Evolutionary conservation across 352 stramenopile genomes (phyloP).

Genomic region (Globisporangium lucens): DNA sequence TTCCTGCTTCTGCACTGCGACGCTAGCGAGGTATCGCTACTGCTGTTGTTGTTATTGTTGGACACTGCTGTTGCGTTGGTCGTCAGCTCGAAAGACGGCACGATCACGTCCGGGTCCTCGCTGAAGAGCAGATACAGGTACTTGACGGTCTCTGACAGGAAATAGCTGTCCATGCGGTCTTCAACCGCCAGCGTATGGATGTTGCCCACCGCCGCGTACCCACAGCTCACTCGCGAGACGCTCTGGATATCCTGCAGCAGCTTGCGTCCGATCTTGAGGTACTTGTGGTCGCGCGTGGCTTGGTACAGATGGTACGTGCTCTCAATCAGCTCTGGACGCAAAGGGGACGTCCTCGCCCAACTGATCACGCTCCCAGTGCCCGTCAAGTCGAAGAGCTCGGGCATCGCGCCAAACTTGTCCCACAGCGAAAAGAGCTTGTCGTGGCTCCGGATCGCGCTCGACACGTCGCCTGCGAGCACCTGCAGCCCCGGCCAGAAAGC

Average conservation of each 20-base stretch:
- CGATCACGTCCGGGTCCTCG: conserved; percentile 75
- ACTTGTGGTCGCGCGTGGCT: conserved; percentile 85
- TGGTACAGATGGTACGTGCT: conserved; percentile 96
- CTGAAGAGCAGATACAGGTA: conserved; percentile 99
- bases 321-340: conserved; percentile 97
- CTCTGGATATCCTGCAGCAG: conserved; percentile 86
- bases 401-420: conserved; percentile 93
- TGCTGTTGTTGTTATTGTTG: background rate
- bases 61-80: conserved; percentile 1
- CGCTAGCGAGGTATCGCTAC: background rate
- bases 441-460: conserved; percentile 85
- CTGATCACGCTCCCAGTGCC: conserved; percentile 51
- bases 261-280: conserved; percentile 88
- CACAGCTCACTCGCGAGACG: conserved; percentile 87
- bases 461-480: conserved; percentile 92
- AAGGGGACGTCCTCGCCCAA: conserved; percentile 84
- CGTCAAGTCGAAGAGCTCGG: conserved; percentile 91
- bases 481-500: conserved; percentile 97
- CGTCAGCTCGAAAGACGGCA: conserved; percentile 34
- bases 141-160: conserved; percentile 98
- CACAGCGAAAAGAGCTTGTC: conserved; percentile 94
- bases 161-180: conserved; percentile 99
- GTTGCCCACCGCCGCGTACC: conserved; percentile 90
- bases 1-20: background rate
- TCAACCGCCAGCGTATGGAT: conserved; percentile 89